Evolutionary conservation across 768 basidiomycete genomes (phyloP), one percentile per base, ranked within the genome.

Genomic region (Scleroderma citrinum): DNA sequence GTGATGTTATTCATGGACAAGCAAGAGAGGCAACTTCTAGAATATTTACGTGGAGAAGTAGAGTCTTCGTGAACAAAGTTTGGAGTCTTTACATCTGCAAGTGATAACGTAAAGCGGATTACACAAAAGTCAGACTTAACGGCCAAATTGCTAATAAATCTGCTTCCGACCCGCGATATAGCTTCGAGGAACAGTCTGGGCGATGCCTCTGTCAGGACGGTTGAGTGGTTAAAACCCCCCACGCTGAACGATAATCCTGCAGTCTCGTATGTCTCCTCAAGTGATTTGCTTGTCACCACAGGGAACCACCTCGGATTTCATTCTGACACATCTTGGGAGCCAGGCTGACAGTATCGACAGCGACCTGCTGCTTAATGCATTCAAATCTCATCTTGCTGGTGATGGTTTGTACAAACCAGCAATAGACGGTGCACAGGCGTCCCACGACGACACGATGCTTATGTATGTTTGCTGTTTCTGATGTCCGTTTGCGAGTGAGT

Each of bases 381-480:
- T 90, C 73, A 85, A 79, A 59, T 57, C 68, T 12, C 70, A 67
- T 38, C 70, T 89, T 14, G 56, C 53, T 3, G 66, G 73, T 21
- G 75, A 75, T 3, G 67, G 71, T n/a, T 71, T 87, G 29, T 88
- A 84, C 62, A 62, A 51, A 5, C 71, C 73, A 14, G 49, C 65
- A 2, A 55, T 64, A 14, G 67, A 69, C 23, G 55, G 49, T 1
- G 44, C 40, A 24, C 57, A 52, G 14, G 70, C 82, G 0, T 80
- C 79, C 3, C 81, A 82, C 53, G 80, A 85, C 44, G 87, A 90
- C 36, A 58, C 74, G 1, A 86, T 84, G 3, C 64, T 92, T 17
- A 60, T 86, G 85, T 88, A 51, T 44, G 80, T 69, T 24, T 26
- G 24, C 29, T n/a, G 1, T 17, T 29, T 2, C 24, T 29, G 8